These are phyloP conservation scores for Beauveria caledonica DNA, from an alignment of 2,329 filamentous ascomycete genomes.

Conservation along the genomic window DNA sequence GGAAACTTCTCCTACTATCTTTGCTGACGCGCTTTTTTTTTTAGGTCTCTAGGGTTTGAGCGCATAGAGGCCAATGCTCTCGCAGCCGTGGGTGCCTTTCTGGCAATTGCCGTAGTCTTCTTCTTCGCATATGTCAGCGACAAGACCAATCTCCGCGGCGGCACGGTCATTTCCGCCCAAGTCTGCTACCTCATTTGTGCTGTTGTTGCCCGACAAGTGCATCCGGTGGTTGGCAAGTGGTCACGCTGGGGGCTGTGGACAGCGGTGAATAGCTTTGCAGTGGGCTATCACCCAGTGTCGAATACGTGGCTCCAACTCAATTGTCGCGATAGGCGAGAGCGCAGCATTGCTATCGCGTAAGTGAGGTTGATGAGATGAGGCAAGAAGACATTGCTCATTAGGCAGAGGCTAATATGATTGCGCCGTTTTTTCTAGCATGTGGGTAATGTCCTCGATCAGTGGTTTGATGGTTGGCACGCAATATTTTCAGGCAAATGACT, in stretches of 20 bases:
- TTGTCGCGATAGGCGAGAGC: slow-evolving; percentile 35
- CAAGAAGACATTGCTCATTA: background rate
- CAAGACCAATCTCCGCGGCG: slow-evolving; percentile 33
- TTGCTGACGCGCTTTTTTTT: background rate
- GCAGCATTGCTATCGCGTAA: slow-evolving; percentile 41
- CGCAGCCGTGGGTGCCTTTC: slow-evolving; percentile 32
- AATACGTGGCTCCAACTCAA: slow-evolving; percentile 47
- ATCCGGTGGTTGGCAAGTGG: slow-evolving; percentile 39
- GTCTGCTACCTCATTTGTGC: slow-evolving; percentile 36
- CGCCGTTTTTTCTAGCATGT: slow-evolving; percentile 22
- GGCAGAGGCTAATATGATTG: background rate
- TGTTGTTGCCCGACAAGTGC: slow-evolving; percentile 30
- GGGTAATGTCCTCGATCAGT: slow-evolving; percentile 42
- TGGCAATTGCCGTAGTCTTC: slow-evolving; percentile 40
- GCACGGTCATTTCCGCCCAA: slow-evolving; percentile 36
- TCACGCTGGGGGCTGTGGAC: slow-evolving; percentile 43
- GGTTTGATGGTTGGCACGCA: slow-evolving; percentile 44
- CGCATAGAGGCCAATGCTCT: slow-evolving; percentile 39
- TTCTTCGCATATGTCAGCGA: slow-evolving; percentile 41
- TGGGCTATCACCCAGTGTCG: slow-evolving; percentile 45
- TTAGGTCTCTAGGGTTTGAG: slow-evolving; percentile 31
- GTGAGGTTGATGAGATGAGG: slow-evolving; percentile 12
- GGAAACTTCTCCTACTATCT: background rate
- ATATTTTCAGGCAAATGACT: slow-evolving; percentile 36
- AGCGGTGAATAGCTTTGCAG: slow-evolving; percentile 39